These are phyloP conservation scores for Trametes meyenii DNA, from an alignment of 768 basidiomycete species.

Conservation along the genomic window DNA sequence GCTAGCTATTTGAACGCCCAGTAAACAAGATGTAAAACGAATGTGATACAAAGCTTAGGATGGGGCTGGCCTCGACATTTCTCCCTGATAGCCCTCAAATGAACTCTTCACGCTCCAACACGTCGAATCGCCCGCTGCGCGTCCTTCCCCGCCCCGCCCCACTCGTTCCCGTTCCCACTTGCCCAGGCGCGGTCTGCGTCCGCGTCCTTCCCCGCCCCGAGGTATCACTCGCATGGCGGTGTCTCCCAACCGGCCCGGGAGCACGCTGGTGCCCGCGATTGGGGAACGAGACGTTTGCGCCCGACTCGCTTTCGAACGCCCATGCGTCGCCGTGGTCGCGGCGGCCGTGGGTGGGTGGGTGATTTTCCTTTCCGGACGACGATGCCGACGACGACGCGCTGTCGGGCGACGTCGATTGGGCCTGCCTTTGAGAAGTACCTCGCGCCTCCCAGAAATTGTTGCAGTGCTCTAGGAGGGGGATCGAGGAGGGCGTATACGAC, in stretches of 20 bases:
- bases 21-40: background rate
- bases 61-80: background rate
- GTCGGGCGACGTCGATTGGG: too few species aligned
- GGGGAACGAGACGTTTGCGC: background rate
- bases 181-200: background rate
- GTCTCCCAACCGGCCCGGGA: background rate
- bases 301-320: background rate
- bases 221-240: background rate
- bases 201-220: background rate
- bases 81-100: background rate
- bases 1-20: too few species aligned
- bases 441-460: too few species aligned
- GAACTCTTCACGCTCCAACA: background rate
- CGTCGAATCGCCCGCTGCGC: conserved; percentile 1
- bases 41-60: background rate
- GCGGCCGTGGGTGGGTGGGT: too few species aligned
- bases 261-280: conserved; percentile 1
- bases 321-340: background rate
- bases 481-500: too few species aligned
- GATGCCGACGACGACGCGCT: too few species aligned
- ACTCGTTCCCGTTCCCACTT: background rate
- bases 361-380: too few species aligned
- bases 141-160: background rate
- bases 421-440: too few species aligned
- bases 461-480: too few species aligned